These are phyloP conservation scores for Filobasidium wieringae DNA, from an alignment of 768 basidiomycete species.

Conservation along the genomic window DNA sequence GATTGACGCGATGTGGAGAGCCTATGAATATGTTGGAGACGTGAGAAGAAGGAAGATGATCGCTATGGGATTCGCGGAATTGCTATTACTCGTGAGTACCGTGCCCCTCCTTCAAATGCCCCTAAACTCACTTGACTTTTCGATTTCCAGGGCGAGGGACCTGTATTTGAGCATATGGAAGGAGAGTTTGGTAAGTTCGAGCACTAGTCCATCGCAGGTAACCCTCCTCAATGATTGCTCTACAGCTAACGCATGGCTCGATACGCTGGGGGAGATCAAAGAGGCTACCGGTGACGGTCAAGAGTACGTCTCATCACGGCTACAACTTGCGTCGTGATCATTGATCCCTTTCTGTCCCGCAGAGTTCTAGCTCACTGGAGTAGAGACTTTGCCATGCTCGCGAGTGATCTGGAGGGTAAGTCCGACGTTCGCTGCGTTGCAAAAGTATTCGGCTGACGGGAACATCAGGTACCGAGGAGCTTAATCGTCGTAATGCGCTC, in stretches of 20 bases:
- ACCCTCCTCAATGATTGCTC: not conserved
- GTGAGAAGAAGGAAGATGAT: conserved; percentile 31
- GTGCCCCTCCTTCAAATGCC: not conserved
- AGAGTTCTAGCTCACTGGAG: conserved; percentile 12
- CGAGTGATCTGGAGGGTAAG: not conserved
- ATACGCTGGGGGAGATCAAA: conserved; percentile 33
- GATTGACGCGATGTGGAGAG: conserved; percentile 36
- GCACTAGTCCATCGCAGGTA: too few species aligned
- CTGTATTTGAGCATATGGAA: conserved; percentile 30
- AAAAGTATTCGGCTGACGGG: not conserved
- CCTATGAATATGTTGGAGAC: conserved; percentile 36
- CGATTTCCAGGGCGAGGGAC: conserved; percentile 25
- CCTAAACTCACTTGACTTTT: conserved; percentile 4
- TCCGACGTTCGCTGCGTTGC: not conserved
- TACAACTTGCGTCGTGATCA: not conserved
- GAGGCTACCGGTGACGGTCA: conserved; percentile 17
- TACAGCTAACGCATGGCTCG: conserved; percentile 36
- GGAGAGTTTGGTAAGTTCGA: conserved; percentile 33
- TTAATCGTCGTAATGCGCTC: conserved; percentile 2
- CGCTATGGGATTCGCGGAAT: conserved; percentile 32
- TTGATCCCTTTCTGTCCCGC: not conserved
- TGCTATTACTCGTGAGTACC: conserved; percentile 22
- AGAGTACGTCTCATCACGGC: conserved; percentile 4
- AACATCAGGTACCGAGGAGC: conserved; percentile 5
- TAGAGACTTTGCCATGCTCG: conserved; percentile 2